phyloP scores from a whole-genome alignment of 73 alveolate genomes.

The Paramecium sexaurelia region DNA sequence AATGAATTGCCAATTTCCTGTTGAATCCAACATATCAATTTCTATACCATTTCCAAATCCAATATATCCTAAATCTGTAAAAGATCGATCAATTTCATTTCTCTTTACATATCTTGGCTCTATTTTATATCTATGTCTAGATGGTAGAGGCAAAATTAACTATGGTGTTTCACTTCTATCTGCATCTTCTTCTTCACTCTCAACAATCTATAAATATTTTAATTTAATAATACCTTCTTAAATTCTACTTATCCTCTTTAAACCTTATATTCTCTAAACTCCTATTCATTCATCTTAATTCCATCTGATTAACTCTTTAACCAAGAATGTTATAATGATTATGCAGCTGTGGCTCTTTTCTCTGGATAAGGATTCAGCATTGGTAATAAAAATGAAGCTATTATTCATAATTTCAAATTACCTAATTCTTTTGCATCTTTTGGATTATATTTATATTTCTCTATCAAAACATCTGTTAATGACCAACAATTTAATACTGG shows the following conservation, averaged over 20 bases:
- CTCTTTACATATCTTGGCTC: neutral
- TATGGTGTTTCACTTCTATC: neutral
- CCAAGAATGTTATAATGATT: slow-evolving; percentile 34
- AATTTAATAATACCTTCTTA: neutral
- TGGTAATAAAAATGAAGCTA: slow-evolving; percentile 19
- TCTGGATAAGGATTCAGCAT: slow-evolving; percentile 60
- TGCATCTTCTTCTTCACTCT: slow-evolving; percentile 3
- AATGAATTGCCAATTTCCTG: slow-evolving; percentile 38
- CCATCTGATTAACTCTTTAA: neutral
- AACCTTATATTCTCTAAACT: neutral
- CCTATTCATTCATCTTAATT: neutral
- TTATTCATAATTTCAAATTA: neutral
- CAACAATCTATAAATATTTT: neutral
- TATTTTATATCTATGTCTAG: neutral
- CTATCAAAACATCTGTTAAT: slow-evolving; percentile 74
- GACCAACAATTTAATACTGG: slow-evolving; percentile 82
- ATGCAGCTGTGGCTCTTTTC: slow-evolving; percentile 61
- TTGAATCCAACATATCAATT: neutral
- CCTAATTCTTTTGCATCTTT: slow-evolving; percentile 56
- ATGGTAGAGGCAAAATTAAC: neutral
- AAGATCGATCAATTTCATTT: slow-evolving; percentile 18
- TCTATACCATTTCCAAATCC: slow-evolving; percentile 39
- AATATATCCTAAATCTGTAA: slow-evolving; percentile 20
- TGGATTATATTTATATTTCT: slow-evolving; percentile 44
- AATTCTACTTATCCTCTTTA: neutral